phyloP scores from a whole-genome alignment of 1,284 basidiomycete genomes.

The Meripilus lineatus region DNA sequence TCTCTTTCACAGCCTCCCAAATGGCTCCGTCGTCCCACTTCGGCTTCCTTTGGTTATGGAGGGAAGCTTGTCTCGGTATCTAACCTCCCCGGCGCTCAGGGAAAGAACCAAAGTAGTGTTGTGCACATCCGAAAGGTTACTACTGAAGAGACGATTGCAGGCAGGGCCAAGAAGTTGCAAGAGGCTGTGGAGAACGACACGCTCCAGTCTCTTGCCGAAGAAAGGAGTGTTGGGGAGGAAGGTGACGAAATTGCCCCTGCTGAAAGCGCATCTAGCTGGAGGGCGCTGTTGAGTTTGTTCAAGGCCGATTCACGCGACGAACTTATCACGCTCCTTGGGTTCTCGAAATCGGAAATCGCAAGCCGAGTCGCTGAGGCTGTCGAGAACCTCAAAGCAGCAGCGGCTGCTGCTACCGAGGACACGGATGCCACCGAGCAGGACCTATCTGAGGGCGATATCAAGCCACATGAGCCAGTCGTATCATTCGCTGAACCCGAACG shows the following conservation, averaged over 20 bases:
- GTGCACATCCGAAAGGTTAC: slow-evolving; percentile 77
- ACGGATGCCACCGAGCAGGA: slow-evolving; percentile 28
- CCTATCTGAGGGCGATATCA: slow-evolving; percentile 34
- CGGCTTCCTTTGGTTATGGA: slow-evolving; percentile 89
- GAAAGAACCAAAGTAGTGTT: slow-evolving; percentile 73
- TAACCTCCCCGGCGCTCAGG: slow-evolving; percentile 68
- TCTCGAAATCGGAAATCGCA: slow-evolving; percentile 86
- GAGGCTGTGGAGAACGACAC: slow-evolving; percentile 59
- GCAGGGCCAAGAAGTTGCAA: slow-evolving; percentile 73
- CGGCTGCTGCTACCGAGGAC: slow-evolving; percentile 22
- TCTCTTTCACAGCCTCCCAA: slow-evolving; percentile 91
- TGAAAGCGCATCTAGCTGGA: slow-evolving; percentile 71
- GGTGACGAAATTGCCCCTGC: slow-evolving; percentile 31
- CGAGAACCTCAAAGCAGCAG: slow-evolving; percentile 57
- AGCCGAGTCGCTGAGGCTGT: slow-evolving; percentile 80
- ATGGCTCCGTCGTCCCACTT: slow-evolving; percentile 87
- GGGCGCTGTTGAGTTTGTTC: slow-evolving; percentile 86
- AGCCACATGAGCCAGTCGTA: slow-evolving; percentile 64
- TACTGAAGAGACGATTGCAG: slow-evolving; percentile 76
- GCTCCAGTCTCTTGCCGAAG: slow-evolving; percentile 65
- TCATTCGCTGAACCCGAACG: slow-evolving; percentile 72
- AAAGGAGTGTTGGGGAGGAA: slow-evolving; percentile 44
- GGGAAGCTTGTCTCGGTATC: slow-evolving; percentile 81
- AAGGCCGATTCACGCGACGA: slow-evolving; percentile 87
- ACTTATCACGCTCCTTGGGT: slow-evolving; percentile 87